Base-by-base conservation (phyloP, 352 stramenopile species). In the Pythium biforme region DNA sequence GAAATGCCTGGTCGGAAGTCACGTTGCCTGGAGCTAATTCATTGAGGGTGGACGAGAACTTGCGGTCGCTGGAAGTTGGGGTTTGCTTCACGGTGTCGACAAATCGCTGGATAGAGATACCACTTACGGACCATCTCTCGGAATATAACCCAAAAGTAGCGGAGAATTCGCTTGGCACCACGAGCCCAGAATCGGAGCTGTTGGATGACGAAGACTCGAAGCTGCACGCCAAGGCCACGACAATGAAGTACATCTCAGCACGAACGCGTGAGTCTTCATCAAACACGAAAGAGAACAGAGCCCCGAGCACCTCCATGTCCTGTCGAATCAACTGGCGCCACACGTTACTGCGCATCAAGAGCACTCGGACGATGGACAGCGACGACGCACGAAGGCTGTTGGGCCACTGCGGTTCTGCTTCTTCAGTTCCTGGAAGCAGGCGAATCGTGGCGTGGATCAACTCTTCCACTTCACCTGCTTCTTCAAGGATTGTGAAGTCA, bases 211-310 rank as follows among this genome's bases (percentile, higher is more conserved):
- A 15, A 20, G 39, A 15, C 20, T 92, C 82, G 11, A 43, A 19
- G 1, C 73, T 74, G 53, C 82, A 88, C 12, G 78, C 84, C 45
- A 92, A 51, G 26, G 84, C 47, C 20, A 92, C 43, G 19, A 89
- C 19, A 31, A 89, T 72, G 45, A 83, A 85, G 64, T 81, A 92
- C 69, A 87, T 74, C 31, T 80, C 68, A 34, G 77, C 69, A 17
- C 81, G 81, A 57, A 90, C 72, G 0, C 23, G 66, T 3, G 67
- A 43, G 0, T 62, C 68, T 9, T 64, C 9, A 45, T 86, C 72
- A 37, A 86, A 89, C 27, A 81, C 56, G n/a, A 76, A 69, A 17
- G 74, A 57, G 14, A 68, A 48, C n/a, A 68, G 31, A 15, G 34
- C 5, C 1, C 1, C 9, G 1, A 68, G 26, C n/a, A 8, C 39